These are phyloP conservation scores for Amanita rimosa DNA, from an alignment of 768 basidiomycete genomes.

Conservation along the genomic window DNA sequence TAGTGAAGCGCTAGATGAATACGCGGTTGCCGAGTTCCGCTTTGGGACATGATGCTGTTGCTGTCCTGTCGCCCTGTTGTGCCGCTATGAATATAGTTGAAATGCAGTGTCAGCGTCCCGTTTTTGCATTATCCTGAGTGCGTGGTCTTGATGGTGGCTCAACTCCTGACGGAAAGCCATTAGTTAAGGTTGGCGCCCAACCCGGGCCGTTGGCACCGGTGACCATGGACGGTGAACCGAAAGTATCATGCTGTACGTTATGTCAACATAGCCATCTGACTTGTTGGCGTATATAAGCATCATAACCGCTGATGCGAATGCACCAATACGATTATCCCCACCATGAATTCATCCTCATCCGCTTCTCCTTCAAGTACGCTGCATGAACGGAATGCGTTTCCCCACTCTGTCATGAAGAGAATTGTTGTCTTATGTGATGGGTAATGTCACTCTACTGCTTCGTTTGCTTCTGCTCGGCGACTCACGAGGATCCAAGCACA, in stretches of 20 bases:
- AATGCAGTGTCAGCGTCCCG: background rate
- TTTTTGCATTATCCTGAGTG: too few relatives aligned
- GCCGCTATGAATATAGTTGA: background rate
- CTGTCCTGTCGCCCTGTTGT: background rate
- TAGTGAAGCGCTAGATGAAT: slow-evolving; percentile 63
- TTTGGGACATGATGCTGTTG: slow-evolving; percentile 46
- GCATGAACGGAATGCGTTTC: background rate
- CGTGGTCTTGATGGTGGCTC: background rate
- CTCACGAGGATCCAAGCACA: slow-evolving; percentile 29
- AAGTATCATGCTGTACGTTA: background rate
- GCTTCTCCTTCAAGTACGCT: background rate
- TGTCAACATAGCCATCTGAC: background rate
- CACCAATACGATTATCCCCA: background rate
- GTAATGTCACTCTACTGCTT: slow-evolving; percentile 22
- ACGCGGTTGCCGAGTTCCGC: slow-evolving; percentile 63
- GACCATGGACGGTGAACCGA: background rate
- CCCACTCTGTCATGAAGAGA: slow-evolving; percentile 32
- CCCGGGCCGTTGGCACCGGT: background rate
- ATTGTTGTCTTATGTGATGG: slow-evolving; percentile 71
- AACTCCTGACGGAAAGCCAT: background rate
- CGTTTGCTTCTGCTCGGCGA: background rate
- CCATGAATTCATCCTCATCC: background rate
- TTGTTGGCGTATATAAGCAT: background rate
- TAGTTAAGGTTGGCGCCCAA: background rate
- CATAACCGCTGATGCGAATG: background rate